Evolutionary conservation across 2,329 filamentous ascomycete genomes (phyloP), one percentile per base, ranked within the genome.

Genomic region (Boeremia exigua): DNA sequence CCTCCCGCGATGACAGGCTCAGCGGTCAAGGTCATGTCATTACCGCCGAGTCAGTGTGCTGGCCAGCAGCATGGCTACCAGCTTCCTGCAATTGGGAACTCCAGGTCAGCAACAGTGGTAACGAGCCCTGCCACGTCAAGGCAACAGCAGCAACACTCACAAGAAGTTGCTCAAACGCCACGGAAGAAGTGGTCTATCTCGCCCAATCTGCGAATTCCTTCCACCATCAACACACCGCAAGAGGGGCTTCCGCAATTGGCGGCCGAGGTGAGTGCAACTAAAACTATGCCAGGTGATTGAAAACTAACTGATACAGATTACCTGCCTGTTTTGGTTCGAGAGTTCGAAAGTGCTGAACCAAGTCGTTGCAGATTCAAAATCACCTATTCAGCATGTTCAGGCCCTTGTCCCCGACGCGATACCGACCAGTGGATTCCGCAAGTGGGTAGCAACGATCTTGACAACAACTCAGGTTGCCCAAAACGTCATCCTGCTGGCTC

Each of bases 321-420:
- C 94, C 11, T 97, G 94, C 71, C 82, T 99, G 12, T 97, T 98
- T 79, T 98, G 95, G 94, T 98, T 98, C 73, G 93, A 98, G 76
- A 90, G 89, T 14, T 89, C 90, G 38, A 84, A 89, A n/a, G 89
- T 89, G 19, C 80, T 98, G 14, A 85, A 89, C 64, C 83, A 86
- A 54, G 91, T 93, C 33, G 91, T 93, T 33, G 89, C 93, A 71
- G 85, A 87, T 9, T 78, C 85, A 6, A 75, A 77, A 33, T 75
- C 75, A 8, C 71, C 78, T 60, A 61, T 68, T 65, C 61, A 71
- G 34, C 61, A 79, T 32, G 72, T 85, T 42, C 78, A 83, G 52
- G 78, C 84, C 29, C 80, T 97, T 8, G 84, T 87, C 10, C 76
- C 84, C 15, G 87, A 95, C 63, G 92, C 93, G 9, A 84, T 88